phyloP scores from a whole-genome alignment of 495 filamentous ascomycete species.

The Talaromyces thailandensis region DNA sequence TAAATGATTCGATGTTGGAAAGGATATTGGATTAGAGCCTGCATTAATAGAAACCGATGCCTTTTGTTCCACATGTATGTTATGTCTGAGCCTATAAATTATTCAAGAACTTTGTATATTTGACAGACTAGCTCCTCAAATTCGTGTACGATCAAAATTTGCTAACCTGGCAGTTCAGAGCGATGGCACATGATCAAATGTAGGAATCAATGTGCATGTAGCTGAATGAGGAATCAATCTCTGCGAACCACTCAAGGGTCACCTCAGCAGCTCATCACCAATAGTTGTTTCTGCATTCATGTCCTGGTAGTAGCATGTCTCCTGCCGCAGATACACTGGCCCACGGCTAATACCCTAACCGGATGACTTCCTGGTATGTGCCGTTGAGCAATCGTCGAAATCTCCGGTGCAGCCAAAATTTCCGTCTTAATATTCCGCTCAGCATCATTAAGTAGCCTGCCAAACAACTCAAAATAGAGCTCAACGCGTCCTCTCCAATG shows the following conservation, averaged over 20 bases:
- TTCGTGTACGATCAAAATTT: neutral
- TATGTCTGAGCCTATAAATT: neutral
- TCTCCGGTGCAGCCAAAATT: neutral
- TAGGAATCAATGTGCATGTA: neutral
- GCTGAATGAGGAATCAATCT: neutral
- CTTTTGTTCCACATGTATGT: neutral
- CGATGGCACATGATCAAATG: neutral
- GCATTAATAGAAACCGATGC: neutral
- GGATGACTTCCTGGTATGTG: neutral
- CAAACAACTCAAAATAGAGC: neutral
- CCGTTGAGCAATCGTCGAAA: neutral
- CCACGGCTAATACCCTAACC: neutral
- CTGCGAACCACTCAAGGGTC: neutral
- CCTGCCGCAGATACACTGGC: neutral
- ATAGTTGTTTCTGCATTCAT: no score
- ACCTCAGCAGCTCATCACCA: neutral
- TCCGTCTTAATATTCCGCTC: neutral
- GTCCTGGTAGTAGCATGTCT: no score
- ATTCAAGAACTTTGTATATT: neutral
- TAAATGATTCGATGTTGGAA: neutral
- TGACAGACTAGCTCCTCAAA: neutral
- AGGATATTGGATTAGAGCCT: neutral
- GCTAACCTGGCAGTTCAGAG: no score
- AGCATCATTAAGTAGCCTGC: neutral
- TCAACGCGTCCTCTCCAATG: neutral